Base-by-base conservation (phyloP, 2,329 filamentous ascomycete species). In the Didymella segeticola region DNA sequence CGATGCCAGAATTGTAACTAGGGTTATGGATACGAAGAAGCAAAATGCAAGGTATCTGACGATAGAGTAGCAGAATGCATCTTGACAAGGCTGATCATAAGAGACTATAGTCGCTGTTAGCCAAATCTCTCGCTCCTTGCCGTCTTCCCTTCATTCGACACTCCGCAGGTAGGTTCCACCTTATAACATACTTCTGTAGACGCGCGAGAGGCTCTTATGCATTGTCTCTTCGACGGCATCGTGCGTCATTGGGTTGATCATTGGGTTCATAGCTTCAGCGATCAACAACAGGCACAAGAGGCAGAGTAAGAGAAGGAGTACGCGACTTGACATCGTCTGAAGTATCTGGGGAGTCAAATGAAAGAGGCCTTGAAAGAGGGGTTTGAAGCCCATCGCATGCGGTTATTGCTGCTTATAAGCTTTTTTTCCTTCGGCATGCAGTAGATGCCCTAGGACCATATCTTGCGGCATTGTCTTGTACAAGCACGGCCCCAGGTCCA, bases 391-490 rank as follows among this genome's bases (percentile, higher is more conserved):
- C 6, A 29, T 7, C 27, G 27, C n/a, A 39, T 19, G 8, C 5
- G 25, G 5, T 5, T 19, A 27, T 2, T 4, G 12, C 10, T 17
- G 4, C n/a, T 29, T 34, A 14, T 31, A 5, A 45, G 34, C 9
- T 1, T n/a, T 22, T 27, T n/a, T 4, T 29, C 17, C 3, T 30
- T 27, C 15, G n/a, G 10, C 14, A n/a, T 30, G 38, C 38, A 20
- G 19, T 53, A 26, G 22, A 29, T 26, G 38, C 43, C 50, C 43
- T 38, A 22, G 19, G 19, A 27, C 39, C 26, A 22, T 15, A 22
- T 37, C 17, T 43, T 37, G 50, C 50, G 20, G 30, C 30, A 53
- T 47, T 20, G 30, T 27, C 50, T 33, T 47, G 26, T 27, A 33
- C 36, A 12, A 20, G 50, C 25, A 19, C 39, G 25, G 38, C 26